These are phyloP conservation scores for Kockovaella imperatae DNA, from an alignment of 768 basidiomycete genomes.

Conservation along the genomic window DNA sequence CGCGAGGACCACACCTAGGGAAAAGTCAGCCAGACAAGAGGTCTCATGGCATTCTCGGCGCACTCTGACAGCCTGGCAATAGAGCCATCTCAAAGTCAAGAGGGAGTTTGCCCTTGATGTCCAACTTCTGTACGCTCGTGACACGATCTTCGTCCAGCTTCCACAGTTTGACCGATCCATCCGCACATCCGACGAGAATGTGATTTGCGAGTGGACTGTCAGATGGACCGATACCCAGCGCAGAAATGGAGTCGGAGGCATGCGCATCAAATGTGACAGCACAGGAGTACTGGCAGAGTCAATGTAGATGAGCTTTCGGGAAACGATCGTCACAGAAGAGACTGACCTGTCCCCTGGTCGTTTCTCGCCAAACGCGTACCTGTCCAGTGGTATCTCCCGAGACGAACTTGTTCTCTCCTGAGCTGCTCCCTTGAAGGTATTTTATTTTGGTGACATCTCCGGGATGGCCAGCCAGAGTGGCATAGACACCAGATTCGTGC, in stretches of 20 bases:
- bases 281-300: slow-evolving; percentile 9
- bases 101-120: slow-evolving; percentile 63
- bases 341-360: slow-evolving; percentile 6
- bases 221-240: slow-evolving; percentile 51
- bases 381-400: slow-evolving; percentile 71
- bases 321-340: slow-evolving; percentile 1
- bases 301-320: slow-evolving; percentile 14
- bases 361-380: slow-evolving; percentile 56
- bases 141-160: slow-evolving; percentile 39
- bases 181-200: slow-evolving; percentile 74
- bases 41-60: slow-evolving; percentile 9
- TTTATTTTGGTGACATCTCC: slow-evolving; percentile 68
- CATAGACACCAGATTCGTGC: slow-evolving; percentile 52
- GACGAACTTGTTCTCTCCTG: slow-evolving; percentile 46
- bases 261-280: slow-evolving; percentile 55
- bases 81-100: slow-evolving; percentile 58
- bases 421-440: slow-evolving; percentile 54
- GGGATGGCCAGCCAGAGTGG: slow-evolving; percentile 68
- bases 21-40: slow-evolving; percentile 28
- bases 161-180: slow-evolving; percentile 73
- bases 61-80: slow-evolving; percentile 66
- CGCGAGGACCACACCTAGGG: slow-evolving; percentile 61
- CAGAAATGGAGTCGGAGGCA: slow-evolving; percentile 56
- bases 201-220: slow-evolving; percentile 29
- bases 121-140: slow-evolving; percentile 53